Evolutionary conservation across 352 stramenopile species (phyloP).

Genomic region (Globisporangium megalacanthum): DNA sequence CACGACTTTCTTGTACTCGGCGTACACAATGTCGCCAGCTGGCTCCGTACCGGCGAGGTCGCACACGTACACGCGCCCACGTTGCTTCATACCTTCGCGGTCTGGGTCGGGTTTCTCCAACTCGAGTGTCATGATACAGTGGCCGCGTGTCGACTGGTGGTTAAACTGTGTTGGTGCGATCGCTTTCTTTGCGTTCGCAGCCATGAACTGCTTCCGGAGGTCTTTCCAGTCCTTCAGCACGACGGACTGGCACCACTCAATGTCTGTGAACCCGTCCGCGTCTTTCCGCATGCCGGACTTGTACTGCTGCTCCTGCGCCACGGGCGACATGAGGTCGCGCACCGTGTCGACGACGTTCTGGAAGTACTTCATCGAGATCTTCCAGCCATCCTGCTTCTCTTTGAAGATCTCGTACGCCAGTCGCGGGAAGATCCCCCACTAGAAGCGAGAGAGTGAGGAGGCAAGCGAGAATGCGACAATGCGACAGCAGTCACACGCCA

Average conservation of each 20-base stretch:
- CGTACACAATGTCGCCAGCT: slow-evolving; percentile 92
- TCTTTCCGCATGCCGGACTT: slow-evolving; percentile 95
- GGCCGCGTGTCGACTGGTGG: slow-evolving; percentile 90
- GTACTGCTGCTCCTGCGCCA: slow-evolving; percentile 92
- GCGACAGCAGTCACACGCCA: not conserved
- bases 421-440: slow-evolving; percentile 91
- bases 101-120: slow-evolving; percentile 92
- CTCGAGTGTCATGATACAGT: slow-evolving; percentile 95
- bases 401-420: slow-evolving; percentile 93
- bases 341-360: slow-evolving; percentile 96
- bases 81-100: slow-evolving; percentile 86
- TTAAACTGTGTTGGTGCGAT: slow-evolving; percentile 95
- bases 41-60: slow-evolving; percentile 92
- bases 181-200: slow-evolving; percentile 88
- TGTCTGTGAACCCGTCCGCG: slow-evolving; percentile 92
- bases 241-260: slow-evolving; percentile 91
- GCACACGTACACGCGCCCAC: slow-evolving; percentile 91
- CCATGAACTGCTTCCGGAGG: slow-evolving; percentile 87
- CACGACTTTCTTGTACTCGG: slow-evolving; percentile 91
- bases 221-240: slow-evolving; percentile 94
- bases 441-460: not conserved
- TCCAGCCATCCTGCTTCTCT: slow-evolving; percentile 94
- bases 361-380: slow-evolving; percentile 97
- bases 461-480: not conserved
- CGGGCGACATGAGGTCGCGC: slow-evolving; percentile 91